Percentiles rank a stretch among this genome's conserved stretches.
phyloP scores from a whole-genome alignment of 805 yeast genomes.

The Wickerhamomyces xylosicus region DNA sequence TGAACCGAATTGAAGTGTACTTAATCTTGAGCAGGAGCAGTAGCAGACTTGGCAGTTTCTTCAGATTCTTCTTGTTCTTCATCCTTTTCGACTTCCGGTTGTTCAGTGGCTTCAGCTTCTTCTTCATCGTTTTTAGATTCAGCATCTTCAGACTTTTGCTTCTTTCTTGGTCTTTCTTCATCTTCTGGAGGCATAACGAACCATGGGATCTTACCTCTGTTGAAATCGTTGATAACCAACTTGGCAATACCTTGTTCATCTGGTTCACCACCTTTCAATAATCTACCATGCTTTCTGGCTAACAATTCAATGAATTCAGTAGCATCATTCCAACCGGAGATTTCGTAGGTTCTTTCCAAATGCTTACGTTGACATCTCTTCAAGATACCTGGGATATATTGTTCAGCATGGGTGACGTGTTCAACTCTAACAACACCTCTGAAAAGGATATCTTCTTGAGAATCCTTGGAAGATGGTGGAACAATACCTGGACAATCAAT shows the following conservation, averaged over 20 bases:
- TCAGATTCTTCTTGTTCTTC: conserved; percentile 13
- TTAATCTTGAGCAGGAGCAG: neutral
- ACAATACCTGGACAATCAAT: conserved; percentile 99
- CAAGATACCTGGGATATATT: conserved; percentile 81
- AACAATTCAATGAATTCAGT: conserved; percentile 80
- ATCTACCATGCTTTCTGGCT: conserved; percentile 88
- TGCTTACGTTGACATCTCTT: conserved; percentile 81
- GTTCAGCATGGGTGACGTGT: conserved; percentile 92
- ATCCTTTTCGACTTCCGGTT: conserved; percentile 17
- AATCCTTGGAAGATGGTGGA: conserved; percentile 85
- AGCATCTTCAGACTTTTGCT: conserved; percentile 15
- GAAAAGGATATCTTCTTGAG: conserved; percentile 85
- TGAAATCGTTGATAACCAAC: conserved; percentile 85
- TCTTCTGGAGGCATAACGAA: conserved; percentile 88
- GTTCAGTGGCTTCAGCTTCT: conserved; percentile 11
- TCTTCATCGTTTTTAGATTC: conserved; percentile 6
- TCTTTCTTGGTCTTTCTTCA: conserved; percentile 29
- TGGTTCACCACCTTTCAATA: conserved; percentile 95
- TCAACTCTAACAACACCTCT: conserved; percentile 99
- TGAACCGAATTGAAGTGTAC: no score
- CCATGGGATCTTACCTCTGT: conserved; percentile 98
- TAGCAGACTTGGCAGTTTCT: neutral
- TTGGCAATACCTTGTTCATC: conserved; percentile 91
- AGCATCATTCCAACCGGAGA: conserved; percentile 77
- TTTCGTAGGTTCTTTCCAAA: conserved; percentile 90